Conservation (phyloP, 345 rosid genomes). For the Citrus australasica region DNA sequence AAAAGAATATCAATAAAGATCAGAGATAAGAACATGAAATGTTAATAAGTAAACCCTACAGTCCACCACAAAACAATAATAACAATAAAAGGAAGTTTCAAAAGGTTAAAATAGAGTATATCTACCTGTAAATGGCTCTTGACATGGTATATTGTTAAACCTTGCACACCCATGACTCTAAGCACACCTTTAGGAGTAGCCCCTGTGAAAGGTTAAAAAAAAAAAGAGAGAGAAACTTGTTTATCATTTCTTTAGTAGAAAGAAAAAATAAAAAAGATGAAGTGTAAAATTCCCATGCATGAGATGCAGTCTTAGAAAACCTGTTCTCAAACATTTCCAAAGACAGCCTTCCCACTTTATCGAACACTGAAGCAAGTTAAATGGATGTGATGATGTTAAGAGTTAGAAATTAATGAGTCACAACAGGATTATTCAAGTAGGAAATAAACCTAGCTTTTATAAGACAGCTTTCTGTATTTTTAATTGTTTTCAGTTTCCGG, state of each 20-base stretch:
- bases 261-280: too few species aligned
- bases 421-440: background rate
- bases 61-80: background rate
- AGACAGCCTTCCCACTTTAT: background rate
- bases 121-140: constrained; percentile 96
- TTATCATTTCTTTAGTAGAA: background rate
- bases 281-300: background rate
- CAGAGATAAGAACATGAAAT: constrained; percentile 1
- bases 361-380: background rate
- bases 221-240: background rate
- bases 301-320: background rate
- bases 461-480: background rate
- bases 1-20: constrained; percentile 8
- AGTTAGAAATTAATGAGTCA: background rate
- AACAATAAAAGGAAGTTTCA: background rate
- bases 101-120: background rate
- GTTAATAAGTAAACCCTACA: background rate
- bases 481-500: background rate
- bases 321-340: background rate
- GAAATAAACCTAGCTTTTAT: background rate
- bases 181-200: constrained; percentile 99
- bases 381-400: background rate
- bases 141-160: constrained; percentile 95
- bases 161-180: constrained; percentile 97
- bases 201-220: constrained; percentile 38